Percentiles rank a stretch among this genome's conserved stretches.
Conservation (phyloP, 2,329 filamentous ascomycete genomes). For the Colletotrichum sp. region DNA sequence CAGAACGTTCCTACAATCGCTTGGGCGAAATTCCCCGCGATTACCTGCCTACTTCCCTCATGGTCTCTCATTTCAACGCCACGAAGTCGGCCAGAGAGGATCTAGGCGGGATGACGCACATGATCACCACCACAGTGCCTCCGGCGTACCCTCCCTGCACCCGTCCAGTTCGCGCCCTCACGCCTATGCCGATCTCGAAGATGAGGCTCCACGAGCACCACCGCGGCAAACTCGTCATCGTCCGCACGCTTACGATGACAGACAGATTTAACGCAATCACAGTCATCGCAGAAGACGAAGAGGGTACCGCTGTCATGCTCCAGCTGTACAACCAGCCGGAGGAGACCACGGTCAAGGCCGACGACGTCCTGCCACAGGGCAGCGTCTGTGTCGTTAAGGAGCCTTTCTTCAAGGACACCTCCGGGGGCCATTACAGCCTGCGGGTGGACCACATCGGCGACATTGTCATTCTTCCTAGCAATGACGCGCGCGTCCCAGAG, state of each 20-base stretch:
- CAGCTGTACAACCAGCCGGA: conserved; percentile 46
- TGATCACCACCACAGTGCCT: not conserved
- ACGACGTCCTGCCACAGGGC: conserved; percentile 36
- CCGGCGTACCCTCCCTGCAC: conserved; percentile 27
- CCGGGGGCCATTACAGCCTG: conserved; percentile 43
- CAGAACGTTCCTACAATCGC: not conserved
- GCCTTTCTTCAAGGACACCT: conserved; percentile 50
- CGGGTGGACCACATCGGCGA: conserved; percentile 59
- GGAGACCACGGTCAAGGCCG: conserved; percentile 32
- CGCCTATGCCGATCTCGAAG: conserved; percentile 26
- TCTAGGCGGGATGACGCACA: no score
- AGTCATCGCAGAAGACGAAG: conserved; percentile 43
- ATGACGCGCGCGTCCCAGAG: conserved; percentile 42
- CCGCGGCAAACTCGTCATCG: conserved; percentile 19
- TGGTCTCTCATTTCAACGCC: not conserved
- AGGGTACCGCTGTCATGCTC: conserved; percentile 35
- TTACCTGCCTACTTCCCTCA: not conserved
- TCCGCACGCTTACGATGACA: conserved; percentile 25
- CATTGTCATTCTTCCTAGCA: conserved; percentile 38
- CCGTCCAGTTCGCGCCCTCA: conserved; percentile 20
- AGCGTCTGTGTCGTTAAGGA: conserved; percentile 54
- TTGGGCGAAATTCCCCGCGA: not conserved
- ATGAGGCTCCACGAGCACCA: conserved; percentile 35
- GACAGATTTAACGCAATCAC: conserved; percentile 21
- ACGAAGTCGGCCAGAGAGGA: not conserved